Conservation (phyloP, 2,329 filamentous ascomycete genomes). For the Escovopsis weberi region DNA sequence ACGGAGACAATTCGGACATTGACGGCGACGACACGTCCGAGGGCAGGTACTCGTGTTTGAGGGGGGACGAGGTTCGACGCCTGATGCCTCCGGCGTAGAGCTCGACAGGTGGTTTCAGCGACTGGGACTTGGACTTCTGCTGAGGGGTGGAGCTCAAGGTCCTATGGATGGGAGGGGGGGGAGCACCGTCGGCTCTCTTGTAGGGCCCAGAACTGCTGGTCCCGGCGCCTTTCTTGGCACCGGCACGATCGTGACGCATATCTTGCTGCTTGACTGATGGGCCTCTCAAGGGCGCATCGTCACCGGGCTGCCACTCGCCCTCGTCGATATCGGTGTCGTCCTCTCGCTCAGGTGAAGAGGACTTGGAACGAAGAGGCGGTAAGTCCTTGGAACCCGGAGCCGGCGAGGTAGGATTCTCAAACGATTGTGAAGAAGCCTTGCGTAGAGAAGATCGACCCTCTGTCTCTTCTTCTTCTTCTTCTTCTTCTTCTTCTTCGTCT, state of each 20-base stretch:
- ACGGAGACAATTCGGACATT: slow-evolving; percentile 13
- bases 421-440: not conserved
- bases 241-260: slow-evolving; percentile 22
- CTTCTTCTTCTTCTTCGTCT: not conserved
- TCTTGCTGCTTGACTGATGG: slow-evolving; percentile 20
- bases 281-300: slow-evolving; percentile 4
- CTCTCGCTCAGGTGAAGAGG: slow-evolving; percentile 1
- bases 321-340: slow-evolving; percentile 16
- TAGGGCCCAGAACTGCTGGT: slow-evolving; percentile 12
- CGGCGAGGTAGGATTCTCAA: not conserved
- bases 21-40: slow-evolving; percentile 53
- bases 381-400: slow-evolving; percentile 3
- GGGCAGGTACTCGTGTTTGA: slow-evolving; percentile 94
- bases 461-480: not conserved
- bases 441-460: not conserved
- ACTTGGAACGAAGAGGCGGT: slow-evolving; percentile 11
- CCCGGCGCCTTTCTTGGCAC: slow-evolving; percentile 17
- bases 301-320: not conserved
- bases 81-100: slow-evolving; percentile 29
- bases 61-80: slow-evolving; percentile 72
- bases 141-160: slow-evolving; percentile 25
- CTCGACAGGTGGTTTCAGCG: slow-evolving; percentile 22
- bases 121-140: slow-evolving; percentile 11
- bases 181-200: slow-evolving; percentile 40
- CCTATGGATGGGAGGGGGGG: slow-evolving; percentile 36